These are phyloP conservation scores for Venturia effusa DNA, from an alignment of 2,329 filamentous ascomycete genomes.

Conservation along the genomic window DNA sequence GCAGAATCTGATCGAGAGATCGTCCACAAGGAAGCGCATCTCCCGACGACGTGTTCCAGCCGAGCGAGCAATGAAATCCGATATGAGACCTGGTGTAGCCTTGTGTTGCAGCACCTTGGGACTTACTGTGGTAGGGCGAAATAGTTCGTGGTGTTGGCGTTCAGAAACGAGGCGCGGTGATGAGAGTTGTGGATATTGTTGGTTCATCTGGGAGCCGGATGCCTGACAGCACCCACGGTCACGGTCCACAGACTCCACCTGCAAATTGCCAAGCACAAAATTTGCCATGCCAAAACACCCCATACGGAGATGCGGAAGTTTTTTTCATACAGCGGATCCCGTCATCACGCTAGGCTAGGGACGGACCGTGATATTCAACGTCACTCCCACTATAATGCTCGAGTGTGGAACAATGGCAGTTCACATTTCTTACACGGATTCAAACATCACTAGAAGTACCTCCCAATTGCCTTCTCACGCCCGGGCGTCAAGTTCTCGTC, in stretches of 20 bases:
- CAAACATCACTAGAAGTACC: neutral
- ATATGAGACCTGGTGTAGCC: neutral
- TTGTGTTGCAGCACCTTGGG: neutral
- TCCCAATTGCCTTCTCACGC: no score
- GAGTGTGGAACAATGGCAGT: no score
- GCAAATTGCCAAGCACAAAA: neutral
- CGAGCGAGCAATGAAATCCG: neutral
- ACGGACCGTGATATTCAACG: neutral
- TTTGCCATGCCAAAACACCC: no score
- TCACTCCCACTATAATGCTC: neutral
- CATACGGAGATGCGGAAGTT: neutral
- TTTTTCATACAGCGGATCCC: neutral
- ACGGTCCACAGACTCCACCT: no score
- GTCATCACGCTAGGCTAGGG: neutral
- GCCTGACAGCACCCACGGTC: neutral
- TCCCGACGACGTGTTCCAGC: neutral
- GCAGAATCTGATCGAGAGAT: neutral
- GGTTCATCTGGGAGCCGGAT: neutral
- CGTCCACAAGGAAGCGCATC: neutral
- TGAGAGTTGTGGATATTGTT: neutral
- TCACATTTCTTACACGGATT: neutral
- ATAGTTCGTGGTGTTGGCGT: neutral
- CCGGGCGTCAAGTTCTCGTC: neutral
- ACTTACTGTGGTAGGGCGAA: neutral
- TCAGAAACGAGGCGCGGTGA: neutral